These are phyloP conservation scores for Suillus subluteus DNA, from an alignment of 768 basidiomycete genomes.

Conservation along the genomic window DNA sequence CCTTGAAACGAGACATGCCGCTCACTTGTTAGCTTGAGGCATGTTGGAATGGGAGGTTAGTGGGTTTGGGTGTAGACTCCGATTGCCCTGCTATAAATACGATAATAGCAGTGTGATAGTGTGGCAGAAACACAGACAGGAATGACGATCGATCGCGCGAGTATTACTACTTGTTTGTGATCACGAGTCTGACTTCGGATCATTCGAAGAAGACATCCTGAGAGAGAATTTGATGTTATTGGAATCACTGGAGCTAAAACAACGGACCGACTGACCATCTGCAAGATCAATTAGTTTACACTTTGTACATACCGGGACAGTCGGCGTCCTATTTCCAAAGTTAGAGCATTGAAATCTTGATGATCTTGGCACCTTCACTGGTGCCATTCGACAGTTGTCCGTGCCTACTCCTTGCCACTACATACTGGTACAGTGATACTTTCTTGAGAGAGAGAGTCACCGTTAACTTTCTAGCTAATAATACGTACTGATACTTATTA, in stretches of 20 bases:
- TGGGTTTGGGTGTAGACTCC: neutral
- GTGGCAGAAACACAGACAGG: neutral
- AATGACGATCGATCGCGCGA: neutral
- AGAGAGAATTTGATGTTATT: neutral
- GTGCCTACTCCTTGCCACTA: neutral
- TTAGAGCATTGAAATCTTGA: no score
- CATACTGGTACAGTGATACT: no score
- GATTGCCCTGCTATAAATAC: neutral
- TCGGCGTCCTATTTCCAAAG: no score
- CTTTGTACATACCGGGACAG: no score
- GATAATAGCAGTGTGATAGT: neutral
- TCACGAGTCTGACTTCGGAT: neutral
- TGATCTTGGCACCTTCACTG: neutral
- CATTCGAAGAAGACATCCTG: no score
- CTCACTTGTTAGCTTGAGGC: slow-evolving; percentile 30
- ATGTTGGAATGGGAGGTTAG: slow-evolving; percentile 8
- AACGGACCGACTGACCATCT: no score
- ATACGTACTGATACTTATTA: no score
- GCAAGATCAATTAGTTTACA: no score
- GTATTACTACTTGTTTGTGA: neutral
- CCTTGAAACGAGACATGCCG: neutral
- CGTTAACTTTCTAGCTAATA: neutral
- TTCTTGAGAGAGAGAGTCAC: neutral
- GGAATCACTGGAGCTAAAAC: no score
- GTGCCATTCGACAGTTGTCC: neutral